A percentile compares a stretch with the other conserved stretches of the same genome.
phyloP scores from a whole-genome alignment of 2,329 filamentous ascomycete species.

The Chaetomiaceae sp. region DNA sequence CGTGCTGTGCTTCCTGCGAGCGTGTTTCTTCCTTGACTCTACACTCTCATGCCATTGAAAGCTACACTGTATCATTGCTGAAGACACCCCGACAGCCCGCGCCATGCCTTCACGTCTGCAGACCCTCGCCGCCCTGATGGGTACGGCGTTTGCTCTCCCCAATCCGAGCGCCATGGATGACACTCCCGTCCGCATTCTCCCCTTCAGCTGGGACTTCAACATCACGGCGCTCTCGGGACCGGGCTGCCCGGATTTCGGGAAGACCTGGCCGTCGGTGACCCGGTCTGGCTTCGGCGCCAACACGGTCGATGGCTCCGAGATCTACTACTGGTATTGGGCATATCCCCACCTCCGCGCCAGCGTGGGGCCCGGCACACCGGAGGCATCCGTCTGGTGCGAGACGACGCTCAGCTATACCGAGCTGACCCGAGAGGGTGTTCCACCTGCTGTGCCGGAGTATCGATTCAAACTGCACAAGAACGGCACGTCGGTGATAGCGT shows the following conservation, averaged over 20 bases:
- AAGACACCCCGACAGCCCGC: too few relatives aligned
- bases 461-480: constrained; percentile 14
- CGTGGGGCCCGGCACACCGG: background rate
- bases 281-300: constrained; percentile 10
- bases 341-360: constrained; percentile 6
- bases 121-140: background rate
- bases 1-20: too few relatives aligned
- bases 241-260: constrained; percentile 7
- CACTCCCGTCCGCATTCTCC: constrained; percentile 6
- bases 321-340: constrained; percentile 16
- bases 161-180: background rate
- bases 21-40: too few relatives aligned
- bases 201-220: constrained; percentile 3
- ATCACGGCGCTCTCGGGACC: constrained; percentile 6
- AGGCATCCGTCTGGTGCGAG: constrained; percentile 13
- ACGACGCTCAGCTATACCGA: constrained; percentile 10
- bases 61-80: too few relatives aligned
- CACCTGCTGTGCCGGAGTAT: background rate
- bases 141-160: background rate
- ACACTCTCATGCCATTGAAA: too few relatives aligned
- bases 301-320: constrained; percentile 17
- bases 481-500: constrained; percentile 1
- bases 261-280: background rate
- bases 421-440: background rate
- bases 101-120: background rate